Conservation (phyloP, 768 basidiomycete genomes). For the Hygrophorus pudorinus region DNA sequence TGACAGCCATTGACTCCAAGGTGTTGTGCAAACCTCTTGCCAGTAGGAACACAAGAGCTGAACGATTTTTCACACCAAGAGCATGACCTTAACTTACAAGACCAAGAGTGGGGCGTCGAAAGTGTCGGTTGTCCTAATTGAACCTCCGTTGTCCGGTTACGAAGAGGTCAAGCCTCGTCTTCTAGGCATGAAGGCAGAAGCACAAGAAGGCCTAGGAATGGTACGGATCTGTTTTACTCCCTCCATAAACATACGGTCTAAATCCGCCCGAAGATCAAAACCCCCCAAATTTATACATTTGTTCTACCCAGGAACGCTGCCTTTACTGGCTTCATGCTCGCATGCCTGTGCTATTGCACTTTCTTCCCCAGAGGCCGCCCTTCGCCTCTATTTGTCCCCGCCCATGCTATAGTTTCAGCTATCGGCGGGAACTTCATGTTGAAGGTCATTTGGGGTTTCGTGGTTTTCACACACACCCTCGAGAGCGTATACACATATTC, state of each 20-base stretch:
- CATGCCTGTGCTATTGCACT: constrained; percentile 21
- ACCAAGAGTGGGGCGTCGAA: constrained; percentile 38
- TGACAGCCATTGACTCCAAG: constrained; percentile 61
- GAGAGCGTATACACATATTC: constrained; percentile 39
- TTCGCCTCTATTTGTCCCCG: too few relatives aligned
- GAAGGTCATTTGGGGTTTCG: constrained; percentile 22
- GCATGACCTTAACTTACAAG: constrained; percentile 61
- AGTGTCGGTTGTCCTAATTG: constrained; percentile 46
- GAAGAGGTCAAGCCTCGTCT: constrained; percentile 78
- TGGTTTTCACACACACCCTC: constrained; percentile 28
- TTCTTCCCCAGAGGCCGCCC: constrained; percentile 15
- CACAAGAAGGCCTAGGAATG: constrained; percentile 75
- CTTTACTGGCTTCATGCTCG: constrained; percentile 19
- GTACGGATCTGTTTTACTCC: constrained; percentile 25
- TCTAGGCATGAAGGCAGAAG: constrained; percentile 70
- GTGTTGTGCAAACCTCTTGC: constrained; percentile 20
- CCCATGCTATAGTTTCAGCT: constrained; percentile 17
- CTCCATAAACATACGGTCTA: neutral
- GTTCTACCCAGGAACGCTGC: constrained; percentile 26
- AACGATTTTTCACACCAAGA: constrained; percentile 25
- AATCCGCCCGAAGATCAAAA: constrained; percentile 35
- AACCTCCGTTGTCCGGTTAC: constrained; percentile 65
- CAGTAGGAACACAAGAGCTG: neutral
- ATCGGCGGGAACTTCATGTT: constrained; percentile 22
- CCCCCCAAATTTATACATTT: constrained; percentile 54